Base-by-base conservation (phyloP, 2,329 filamentous ascomycete species). In the Pseudonectria foliicola region DNA sequence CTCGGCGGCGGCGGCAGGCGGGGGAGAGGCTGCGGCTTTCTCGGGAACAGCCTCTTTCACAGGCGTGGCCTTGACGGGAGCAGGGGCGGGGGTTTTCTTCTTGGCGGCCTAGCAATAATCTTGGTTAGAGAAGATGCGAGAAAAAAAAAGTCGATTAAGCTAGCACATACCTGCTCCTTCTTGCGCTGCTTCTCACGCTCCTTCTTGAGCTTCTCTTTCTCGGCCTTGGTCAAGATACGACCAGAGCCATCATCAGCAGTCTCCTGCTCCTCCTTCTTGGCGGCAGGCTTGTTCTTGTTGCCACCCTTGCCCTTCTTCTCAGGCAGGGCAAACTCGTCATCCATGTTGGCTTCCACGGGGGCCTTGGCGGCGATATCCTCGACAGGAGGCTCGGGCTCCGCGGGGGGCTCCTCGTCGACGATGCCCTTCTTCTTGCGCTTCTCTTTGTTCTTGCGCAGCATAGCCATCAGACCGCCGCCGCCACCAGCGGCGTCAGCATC, bases 141-240 rank as follows among this genome's bases (percentile, higher is more conserved):
- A 35, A 25, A 16, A 13, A n/a, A 14, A 12, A 26, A 25, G 29
- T 27, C 7, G 25, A 16, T 13, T 10, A 35, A 12, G 13, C 14
- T 14, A 14, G 16, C 7, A 36, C 53, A 29, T 50, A 92, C 87
- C 77, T 96, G 84, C 64, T 98, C 92, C 78, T 89, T 98, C 70
- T 98, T 98, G 49, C 89, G 76, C 67, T 92, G 85, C 78, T 98
- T 98, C 70, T 98, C 92, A 42, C 87, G 80, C 69, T 98, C 92
- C 68, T 95, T 98, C 75, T 90, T 96, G 55, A 90, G 73, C 65
- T 87, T 94, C 62, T 98, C 92, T 70, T 98, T 98, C 68, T 98
- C 89, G 39, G 93, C 92, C 76, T 96, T 98, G 26, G 87, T 94
- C 67, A 96, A 80, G 31, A 96, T 73, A 36, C 80, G 76, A 29